Conservation (phyloP, 2,329 filamentous ascomycete genomes). For the Epichloe elymi region DNA sequence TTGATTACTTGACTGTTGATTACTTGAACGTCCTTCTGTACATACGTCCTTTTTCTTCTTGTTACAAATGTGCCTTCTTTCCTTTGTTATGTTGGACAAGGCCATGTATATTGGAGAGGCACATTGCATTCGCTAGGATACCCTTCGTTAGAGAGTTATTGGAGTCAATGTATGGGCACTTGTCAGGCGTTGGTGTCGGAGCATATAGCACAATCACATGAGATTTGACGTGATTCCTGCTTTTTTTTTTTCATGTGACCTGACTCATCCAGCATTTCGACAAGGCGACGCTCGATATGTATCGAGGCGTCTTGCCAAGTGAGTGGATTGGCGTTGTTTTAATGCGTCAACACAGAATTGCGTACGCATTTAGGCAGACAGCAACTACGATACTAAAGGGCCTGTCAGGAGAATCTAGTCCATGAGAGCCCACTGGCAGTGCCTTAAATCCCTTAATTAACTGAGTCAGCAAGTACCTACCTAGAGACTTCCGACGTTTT, state of each 20-base stretch:
- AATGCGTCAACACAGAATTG: no score
- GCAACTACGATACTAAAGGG: no score
- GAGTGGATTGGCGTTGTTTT: no score
- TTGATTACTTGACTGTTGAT: neutral
- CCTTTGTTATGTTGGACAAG: neutral
- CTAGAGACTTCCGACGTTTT: no score
- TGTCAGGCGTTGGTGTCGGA: slow-evolving; percentile 15
- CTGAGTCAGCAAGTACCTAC: no score
- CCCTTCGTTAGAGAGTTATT: slow-evolving; percentile 17
- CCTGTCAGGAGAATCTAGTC: no score
- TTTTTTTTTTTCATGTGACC: neutral
- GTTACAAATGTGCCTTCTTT: slow-evolving; percentile 1
- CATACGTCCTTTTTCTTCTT: slow-evolving; percentile 6
- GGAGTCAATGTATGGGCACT: slow-evolving; percentile 4
- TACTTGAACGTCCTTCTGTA: slow-evolving; percentile 3
- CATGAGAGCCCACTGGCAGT: no score
- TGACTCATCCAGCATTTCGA: neutral
- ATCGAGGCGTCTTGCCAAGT: no score
- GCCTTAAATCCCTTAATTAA: no score
- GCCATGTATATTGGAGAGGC: slow-evolving; percentile 9
- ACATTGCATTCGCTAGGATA: slow-evolving; percentile 18
- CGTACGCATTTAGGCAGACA: no score
- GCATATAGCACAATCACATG: slow-evolving; percentile 4
- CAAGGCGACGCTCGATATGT: neutral
- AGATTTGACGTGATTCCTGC: neutral